Conservation (phyloP, 2,329 filamentous ascomycete genomes). For the Pyricularia grisea region DNA sequence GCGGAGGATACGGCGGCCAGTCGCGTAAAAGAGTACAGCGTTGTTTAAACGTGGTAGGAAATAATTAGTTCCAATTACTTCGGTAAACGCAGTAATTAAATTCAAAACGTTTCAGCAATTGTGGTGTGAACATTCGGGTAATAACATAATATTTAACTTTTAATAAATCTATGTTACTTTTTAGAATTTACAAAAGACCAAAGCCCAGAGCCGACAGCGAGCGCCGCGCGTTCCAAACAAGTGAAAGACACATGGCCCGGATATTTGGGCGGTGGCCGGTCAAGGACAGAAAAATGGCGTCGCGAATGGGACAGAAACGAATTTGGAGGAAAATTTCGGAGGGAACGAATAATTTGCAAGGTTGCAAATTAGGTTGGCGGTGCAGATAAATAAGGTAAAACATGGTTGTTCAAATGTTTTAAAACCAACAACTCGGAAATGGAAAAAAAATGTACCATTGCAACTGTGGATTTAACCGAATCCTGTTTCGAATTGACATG, state of each 20-base stretch:
- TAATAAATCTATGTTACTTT: constrained; percentile 38
- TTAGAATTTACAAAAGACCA: constrained; percentile 64
- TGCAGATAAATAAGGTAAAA: too few species aligned
- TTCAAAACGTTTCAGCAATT: constrained; percentile 38
- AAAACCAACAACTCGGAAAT: too few species aligned
- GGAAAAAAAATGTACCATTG: too few species aligned
- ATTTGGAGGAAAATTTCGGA: too few species aligned
- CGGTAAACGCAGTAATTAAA: constrained; percentile 87
- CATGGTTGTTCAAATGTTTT: too few species aligned
- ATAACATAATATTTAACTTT: background rate
- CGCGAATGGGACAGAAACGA: too few species aligned
- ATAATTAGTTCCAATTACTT: constrained; percentile 88
- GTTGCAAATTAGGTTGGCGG: too few species aligned
- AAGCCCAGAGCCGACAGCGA: constrained; percentile 57
- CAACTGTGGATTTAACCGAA: too few species aligned
- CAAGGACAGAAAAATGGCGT: constrained; percentile 64
- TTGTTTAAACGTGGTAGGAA: constrained; percentile 88
- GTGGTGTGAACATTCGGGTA: too few species aligned
- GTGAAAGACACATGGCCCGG: constrained; percentile 88
- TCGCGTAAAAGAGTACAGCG: constrained; percentile 77
- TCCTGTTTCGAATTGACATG: too few species aligned
- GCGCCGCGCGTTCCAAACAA: constrained; percentile 61
- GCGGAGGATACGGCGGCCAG: constrained; percentile 82
- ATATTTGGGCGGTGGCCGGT: constrained; percentile 80
- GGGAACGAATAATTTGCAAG: too few species aligned